phyloP scores from a whole-genome alignment of 495 filamentous ascomycete genomes.

The Penicillium simplicissimum region DNA sequence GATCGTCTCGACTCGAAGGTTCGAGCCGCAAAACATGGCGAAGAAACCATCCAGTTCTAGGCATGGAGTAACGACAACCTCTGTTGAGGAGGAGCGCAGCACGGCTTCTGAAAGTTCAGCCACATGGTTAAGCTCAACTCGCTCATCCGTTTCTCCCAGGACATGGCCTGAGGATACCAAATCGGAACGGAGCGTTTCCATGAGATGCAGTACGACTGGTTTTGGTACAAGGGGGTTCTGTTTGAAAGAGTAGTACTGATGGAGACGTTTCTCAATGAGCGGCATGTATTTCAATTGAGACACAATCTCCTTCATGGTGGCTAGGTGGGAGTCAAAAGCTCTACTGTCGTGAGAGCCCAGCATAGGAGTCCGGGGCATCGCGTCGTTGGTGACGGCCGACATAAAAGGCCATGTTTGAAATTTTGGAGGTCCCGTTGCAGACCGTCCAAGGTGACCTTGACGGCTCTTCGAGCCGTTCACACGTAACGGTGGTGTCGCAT shows the following conservation, averaged over 20 bases:
- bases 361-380: slow-evolving; percentile 4
- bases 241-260: slow-evolving; percentile 17
- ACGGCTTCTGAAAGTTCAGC: slow-evolving; percentile 9
- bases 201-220: slow-evolving; percentile 14
- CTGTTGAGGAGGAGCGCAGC: slow-evolving; percentile 14
- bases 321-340: slow-evolving; percentile 7
- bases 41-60: slow-evolving; percentile 17
- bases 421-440: slow-evolving; percentile 14
- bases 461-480: background rate
- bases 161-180: slow-evolving; percentile 15
- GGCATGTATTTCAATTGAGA: slow-evolving; percentile 17
- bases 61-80: slow-evolving; percentile 15
- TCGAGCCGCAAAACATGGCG: slow-evolving; percentile 16
- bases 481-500: slow-evolving; percentile 10
- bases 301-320: slow-evolving; percentile 20
- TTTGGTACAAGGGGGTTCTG: slow-evolving; percentile 18
- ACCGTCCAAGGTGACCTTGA: background rate
- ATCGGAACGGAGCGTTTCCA: slow-evolving; percentile 4
- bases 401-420: slow-evolving; percentile 27
- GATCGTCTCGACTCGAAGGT: slow-evolving; percentile 25
- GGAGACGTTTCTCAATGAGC: slow-evolving; percentile 19
- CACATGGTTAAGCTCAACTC: background rate
- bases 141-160: background rate
- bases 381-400: slow-evolving; percentile 6
- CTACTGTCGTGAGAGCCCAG: slow-evolving; percentile 10